These are phyloP conservation scores for Hyparrhenia diplandra DNA, from an alignment of 176 grass and related monocot species.

Conservation along the genomic window DNA sequence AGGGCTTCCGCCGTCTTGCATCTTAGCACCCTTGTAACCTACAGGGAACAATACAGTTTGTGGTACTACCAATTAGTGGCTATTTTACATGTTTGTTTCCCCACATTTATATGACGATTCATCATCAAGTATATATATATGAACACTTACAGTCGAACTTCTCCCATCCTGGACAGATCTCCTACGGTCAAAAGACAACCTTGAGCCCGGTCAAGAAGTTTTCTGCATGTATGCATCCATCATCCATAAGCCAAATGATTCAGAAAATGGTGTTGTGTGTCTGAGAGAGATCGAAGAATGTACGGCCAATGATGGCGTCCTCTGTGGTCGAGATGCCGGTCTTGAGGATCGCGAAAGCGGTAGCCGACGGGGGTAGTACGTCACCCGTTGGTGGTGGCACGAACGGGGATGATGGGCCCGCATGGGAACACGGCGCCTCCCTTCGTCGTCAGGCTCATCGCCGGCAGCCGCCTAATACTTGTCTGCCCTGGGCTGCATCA, in stretches of 20 bases:
- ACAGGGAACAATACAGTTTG: background rate
- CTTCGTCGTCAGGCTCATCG: constrained; percentile 36
- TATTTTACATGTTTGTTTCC: background rate
- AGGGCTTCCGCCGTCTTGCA: background rate
- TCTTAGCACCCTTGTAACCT: background rate
- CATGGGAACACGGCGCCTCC: constrained; percentile 39
- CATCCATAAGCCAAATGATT: background rate
- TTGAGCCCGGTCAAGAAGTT: constrained; percentile 71
- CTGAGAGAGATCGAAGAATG: background rate
- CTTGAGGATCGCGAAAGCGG: constrained; percentile 41
- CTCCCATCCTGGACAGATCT: constrained; percentile 50
- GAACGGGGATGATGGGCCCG: background rate
- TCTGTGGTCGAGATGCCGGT: constrained; percentile 3
- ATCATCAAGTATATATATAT: background rate
- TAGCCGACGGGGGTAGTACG: background rate
- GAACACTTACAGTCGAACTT: constrained; percentile 53
- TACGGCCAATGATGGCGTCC: constrained; percentile 52
- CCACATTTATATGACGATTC: background rate
- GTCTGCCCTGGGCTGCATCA: constrained; percentile 18
- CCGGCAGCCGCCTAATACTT: background rate
- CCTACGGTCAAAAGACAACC: constrained; percentile 51
- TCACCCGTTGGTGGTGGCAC: background rate
- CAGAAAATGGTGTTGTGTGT: background rate
- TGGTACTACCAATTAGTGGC: background rate
- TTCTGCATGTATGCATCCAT: constrained; percentile 23